These are phyloP conservation scores for Alternaria arbusti DNA, from an alignment of 2,329 filamentous ascomycete species.

Conservation along the genomic window DNA sequence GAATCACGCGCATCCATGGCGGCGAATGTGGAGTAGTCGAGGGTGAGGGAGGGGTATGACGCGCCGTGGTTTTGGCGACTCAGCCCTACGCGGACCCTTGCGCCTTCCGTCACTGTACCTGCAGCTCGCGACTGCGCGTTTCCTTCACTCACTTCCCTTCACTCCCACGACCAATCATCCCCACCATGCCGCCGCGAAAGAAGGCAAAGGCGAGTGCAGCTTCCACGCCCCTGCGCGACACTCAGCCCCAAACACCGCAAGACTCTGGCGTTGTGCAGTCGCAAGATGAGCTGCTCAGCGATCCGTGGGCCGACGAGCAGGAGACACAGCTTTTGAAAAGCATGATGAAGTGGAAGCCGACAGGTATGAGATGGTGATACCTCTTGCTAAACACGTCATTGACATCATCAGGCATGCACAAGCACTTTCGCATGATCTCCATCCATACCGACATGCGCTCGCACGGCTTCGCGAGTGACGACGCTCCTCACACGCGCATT, in stretches of 20 bases:
- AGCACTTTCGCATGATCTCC: constrained; percentile 61
- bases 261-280: constrained; percentile 52
- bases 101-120: constrained; percentile 14
- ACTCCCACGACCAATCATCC: background rate
- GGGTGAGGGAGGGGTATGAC: constrained; percentile 40
- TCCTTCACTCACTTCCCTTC: background rate
- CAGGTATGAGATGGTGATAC: constrained; percentile 57
- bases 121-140: constrained; percentile 12
- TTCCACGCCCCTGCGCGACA: constrained; percentile 59
- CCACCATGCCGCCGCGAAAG: constrained; percentile 72
- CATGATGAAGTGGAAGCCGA: constrained; percentile 95
- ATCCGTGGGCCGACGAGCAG: constrained; percentile 95
- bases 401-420: constrained; percentile 59
- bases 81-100: constrained; percentile 38
- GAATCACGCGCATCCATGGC: constrained; percentile 50
- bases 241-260: constrained; percentile 50
- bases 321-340: constrained; percentile 91
- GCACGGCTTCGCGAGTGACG: constrained; percentile 71
- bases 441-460: constrained; percentile 47
- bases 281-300: constrained; percentile 66
- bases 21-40: constrained; percentile 4
- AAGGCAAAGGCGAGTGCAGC: constrained; percentile 65
- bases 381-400: no score
- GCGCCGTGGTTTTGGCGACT: constrained; percentile 30
- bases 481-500: constrained; percentile 81